phyloP scores from a whole-genome alignment of 441 rosid genomes.

The Erodium texanum region DNA sequence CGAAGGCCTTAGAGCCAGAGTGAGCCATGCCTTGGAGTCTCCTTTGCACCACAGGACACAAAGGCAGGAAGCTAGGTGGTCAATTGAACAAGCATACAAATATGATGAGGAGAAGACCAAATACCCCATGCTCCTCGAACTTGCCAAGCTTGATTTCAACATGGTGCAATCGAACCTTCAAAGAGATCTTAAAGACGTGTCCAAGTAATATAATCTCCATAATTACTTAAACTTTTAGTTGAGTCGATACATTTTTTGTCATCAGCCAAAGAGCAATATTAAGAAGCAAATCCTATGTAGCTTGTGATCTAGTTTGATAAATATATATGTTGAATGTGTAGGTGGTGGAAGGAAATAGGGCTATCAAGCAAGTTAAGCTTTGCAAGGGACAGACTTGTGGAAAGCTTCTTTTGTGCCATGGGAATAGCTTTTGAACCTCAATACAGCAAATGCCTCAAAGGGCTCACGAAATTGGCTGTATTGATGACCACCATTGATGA shows the following conservation, averaged over 20 bases:
- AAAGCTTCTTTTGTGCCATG: conserved; percentile 20
- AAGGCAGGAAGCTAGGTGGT: conserved; percentile 30
- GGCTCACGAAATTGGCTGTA: conserved; percentile 17
- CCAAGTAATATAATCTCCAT: too few relatives aligned
- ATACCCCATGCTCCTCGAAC: conserved; percentile 22
- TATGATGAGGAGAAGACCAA: not conserved
- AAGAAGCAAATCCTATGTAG: too few relatives aligned
- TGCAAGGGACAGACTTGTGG: conserved; percentile 22
- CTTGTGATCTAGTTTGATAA: too few relatives aligned
- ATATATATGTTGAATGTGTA: too few relatives aligned
- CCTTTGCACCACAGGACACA: conserved; percentile 28
- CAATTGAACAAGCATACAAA: conserved; percentile 26
- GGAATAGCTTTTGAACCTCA: conserved; percentile 17
- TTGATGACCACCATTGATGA: conserved; percentile 20
- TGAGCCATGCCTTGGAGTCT: conserved; percentile 29
- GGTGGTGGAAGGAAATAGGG: conserved; percentile 26
- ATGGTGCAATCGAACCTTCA: conserved; percentile 23
- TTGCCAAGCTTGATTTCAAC: conserved; percentile 34
- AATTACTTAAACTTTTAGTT: not conserved
- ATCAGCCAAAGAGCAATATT: too few relatives aligned
- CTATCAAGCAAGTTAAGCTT: conserved; percentile 13
- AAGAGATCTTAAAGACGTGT: conserved; percentile 23
- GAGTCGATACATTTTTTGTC: too few relatives aligned
- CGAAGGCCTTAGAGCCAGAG: not conserved
- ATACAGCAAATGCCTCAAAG: conserved; percentile 9